phyloP scores from a whole-genome alignment of 2,329 filamentous ascomycete species.

The Fusarium citri region DNA sequence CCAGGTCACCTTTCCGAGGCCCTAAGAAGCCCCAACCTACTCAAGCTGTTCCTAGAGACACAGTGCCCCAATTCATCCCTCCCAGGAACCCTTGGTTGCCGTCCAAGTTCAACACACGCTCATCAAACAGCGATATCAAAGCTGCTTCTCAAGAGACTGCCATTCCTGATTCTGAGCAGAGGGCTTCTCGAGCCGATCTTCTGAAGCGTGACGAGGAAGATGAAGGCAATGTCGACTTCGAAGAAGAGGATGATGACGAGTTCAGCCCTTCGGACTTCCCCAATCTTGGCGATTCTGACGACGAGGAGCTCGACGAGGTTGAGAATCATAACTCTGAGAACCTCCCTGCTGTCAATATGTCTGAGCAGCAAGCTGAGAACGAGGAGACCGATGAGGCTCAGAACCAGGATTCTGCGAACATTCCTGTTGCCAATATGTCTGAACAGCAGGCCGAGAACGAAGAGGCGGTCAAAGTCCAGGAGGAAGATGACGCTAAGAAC shows the following conservation, averaged over 20 bases:
- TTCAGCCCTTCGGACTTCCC: slow-evolving; percentile 18
- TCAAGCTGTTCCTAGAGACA: slow-evolving; percentile 17
- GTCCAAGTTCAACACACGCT: slow-evolving; percentile 22
- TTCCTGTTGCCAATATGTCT: background rate
- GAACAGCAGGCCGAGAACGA: slow-evolving; percentile 1
- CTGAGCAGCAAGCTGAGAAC: background rate
- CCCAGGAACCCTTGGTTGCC: slow-evolving; percentile 20
- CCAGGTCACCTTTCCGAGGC: slow-evolving; percentile 24
- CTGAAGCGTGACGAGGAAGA: slow-evolving; percentile 11
- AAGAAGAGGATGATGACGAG: slow-evolving; percentile 20
- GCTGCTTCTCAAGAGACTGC: slow-evolving; percentile 6
- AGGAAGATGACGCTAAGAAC: slow-evolving; percentile 8
- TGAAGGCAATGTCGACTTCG: slow-evolving; percentile 8
- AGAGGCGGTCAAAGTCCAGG: background rate
- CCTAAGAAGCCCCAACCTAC: slow-evolving; percentile 12
- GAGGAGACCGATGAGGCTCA: background rate
- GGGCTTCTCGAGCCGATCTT: slow-evolving; percentile 4
- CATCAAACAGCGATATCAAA: background rate
- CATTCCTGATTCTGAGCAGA: slow-evolving; percentile 5
- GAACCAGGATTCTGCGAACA: background rate
- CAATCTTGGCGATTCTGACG: slow-evolving; percentile 7
- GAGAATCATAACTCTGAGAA: slow-evolving; percentile 1
- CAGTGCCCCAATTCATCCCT: slow-evolving; percentile 13
- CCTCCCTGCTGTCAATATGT: background rate
- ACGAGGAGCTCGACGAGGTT: background rate